A percentile compares a stretch with the other conserved stretches of the same genome.
Evolutionary conservation across 225 moss, liverwort and hornwort genomes (phyloP).

Genomic region (Bryum argenteum): DNA sequence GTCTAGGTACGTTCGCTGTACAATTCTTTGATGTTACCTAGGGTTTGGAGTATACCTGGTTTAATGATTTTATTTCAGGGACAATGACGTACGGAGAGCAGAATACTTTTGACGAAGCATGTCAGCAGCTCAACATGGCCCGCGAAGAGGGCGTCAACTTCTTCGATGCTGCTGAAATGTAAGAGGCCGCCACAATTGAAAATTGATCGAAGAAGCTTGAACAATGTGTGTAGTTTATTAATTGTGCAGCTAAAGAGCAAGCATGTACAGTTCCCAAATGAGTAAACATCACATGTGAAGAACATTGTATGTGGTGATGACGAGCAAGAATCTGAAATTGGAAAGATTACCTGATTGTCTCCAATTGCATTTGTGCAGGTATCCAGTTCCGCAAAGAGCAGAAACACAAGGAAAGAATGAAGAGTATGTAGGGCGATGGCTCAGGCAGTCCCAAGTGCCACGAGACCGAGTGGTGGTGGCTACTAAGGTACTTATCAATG

Average conservation of each 20-base stretch:
- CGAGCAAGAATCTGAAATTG: too few species aligned
- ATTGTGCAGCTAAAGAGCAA: too few species aligned
- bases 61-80: slow-evolving; percentile 40
- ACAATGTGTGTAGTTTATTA: too few species aligned
- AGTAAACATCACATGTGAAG: too few species aligned
- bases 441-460: slow-evolving; percentile 60
- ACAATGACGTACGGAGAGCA: slow-evolving; percentile 87
- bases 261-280: too few species aligned
- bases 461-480: slow-evolving; percentile 74
- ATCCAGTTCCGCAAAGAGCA: slow-evolving; percentile 79
- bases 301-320: too few species aligned
- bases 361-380: slow-evolving; percentile 44
- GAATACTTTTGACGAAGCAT: slow-evolving; percentile 65
- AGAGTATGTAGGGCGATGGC: slow-evolving; percentile 76
- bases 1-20: slow-evolving; percentile 55
- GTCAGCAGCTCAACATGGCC: slow-evolving; percentile 68
- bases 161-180: slow-evolving; percentile 85
- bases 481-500: slow-evolving; percentile 49
- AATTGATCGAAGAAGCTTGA: too few species aligned
- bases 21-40: neutral
- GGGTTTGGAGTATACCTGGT: neutral
- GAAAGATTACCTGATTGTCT: too few species aligned
- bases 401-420: slow-evolving; percentile 77
- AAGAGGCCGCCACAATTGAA: neutral
- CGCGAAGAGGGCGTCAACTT: slow-evolving; percentile 72